These are phyloP conservation scores for Sordaria brevicollis DNA, from an alignment of 495 filamentous ascomycete species.

Conservation along the genomic window DNA sequence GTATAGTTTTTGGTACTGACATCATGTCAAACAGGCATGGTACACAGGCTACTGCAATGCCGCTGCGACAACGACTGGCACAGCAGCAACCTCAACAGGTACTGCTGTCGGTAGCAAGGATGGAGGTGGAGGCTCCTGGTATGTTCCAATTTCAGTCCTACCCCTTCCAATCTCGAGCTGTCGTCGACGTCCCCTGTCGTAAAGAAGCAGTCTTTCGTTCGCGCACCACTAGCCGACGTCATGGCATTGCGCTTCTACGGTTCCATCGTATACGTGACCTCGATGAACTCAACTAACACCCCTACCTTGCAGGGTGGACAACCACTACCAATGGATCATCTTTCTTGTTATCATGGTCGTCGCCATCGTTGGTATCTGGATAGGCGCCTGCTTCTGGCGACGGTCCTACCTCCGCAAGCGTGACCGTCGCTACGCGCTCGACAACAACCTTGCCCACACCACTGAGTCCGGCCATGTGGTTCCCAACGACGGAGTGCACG, in stretches of 20 bases:
- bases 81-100: constrained; percentile 11
- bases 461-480: constrained; percentile 21
- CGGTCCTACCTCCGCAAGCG: constrained; percentile 41
- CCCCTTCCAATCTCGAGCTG: not conserved
- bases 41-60: constrained; percentile 33
- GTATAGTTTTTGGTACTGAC: not conserved
- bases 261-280: not conserved
- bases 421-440: constrained; percentile 40
- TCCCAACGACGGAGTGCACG: constrained; percentile 20
- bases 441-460: constrained; percentile 20
- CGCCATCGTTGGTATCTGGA: constrained; percentile 41
- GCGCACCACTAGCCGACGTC: not conserved
- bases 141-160: not conserved
- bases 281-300: not conserved
- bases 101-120: constrained; percentile 6
- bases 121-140: constrained; percentile 18
- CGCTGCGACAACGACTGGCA: constrained; percentile 12
- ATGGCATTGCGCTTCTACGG: not conserved
- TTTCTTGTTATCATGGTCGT: constrained; percentile 44
- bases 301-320: constrained; percentile 29
- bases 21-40: constrained; percentile 22
- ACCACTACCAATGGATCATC: constrained; percentile 46
- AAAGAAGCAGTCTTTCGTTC: not conserved
- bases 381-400: constrained; percentile 42
- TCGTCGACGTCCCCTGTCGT: not conserved